A percentile compares a stretch with the other conserved stretches of the same genome.
These are phyloP conservation scores for Pythium sukuiense DNA, from an alignment of 352 stramenopile species.

Conservation along the genomic window DNA sequence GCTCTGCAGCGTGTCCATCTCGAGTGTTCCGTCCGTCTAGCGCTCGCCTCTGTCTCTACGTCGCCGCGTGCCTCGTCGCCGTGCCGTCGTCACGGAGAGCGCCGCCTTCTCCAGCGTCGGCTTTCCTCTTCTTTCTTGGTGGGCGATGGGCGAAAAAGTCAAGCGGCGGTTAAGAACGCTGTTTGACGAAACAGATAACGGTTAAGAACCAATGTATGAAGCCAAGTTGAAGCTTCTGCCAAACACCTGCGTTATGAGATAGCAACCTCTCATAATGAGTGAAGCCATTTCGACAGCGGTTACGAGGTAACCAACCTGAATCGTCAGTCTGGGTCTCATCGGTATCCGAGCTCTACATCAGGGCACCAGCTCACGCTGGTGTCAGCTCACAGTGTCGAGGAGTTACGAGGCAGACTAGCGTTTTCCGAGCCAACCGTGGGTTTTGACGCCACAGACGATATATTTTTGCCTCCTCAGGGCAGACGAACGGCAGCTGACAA, in stretches of 20 bases:
- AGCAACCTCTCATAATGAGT: conserved; percentile 7
- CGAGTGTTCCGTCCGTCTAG: background rate
- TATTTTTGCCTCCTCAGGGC: background rate
- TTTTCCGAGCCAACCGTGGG: no score
- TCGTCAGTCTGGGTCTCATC: no score
- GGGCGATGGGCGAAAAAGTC: background rate
- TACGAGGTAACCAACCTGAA: no score
- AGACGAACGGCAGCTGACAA: no score
- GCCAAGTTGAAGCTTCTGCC: conserved; percentile 17
- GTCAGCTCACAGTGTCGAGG: no score
- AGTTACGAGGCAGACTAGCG: no score
- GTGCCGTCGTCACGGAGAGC: background rate
- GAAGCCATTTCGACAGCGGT: conserved; percentile 19
- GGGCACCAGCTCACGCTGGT: no score
- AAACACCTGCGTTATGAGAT: background rate
- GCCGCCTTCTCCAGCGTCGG: background rate
- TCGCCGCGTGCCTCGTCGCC: background rate
- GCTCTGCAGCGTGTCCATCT: conserved; percentile 33
- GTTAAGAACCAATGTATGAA: conserved; percentile 5
- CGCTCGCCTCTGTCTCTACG: background rate
- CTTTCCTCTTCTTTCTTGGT: background rate
- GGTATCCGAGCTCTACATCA: no score
- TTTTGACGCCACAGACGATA: background rate
- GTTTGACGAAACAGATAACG: conserved; percentile 23
- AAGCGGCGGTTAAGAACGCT: conserved; percentile 12